Percentiles rank a stretch among this genome's conserved stretches.
These are phyloP conservation scores for Entamoeba dispar DNA, from an alignment of 208 protist species.

Conservation along the genomic window DNA sequence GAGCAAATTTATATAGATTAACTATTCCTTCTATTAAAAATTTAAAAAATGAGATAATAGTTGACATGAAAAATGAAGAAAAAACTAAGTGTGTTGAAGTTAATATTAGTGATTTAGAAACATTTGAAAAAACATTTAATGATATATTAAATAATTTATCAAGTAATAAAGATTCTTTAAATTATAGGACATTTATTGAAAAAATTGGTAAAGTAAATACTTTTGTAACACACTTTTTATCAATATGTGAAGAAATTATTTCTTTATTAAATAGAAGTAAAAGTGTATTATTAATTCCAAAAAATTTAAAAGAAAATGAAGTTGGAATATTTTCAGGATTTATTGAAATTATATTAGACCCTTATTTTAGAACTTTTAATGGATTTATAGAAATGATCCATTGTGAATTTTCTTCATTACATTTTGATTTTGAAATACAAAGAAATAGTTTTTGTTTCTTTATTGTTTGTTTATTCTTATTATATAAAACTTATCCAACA, in stretches of 20 bases:
- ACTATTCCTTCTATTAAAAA: neutral
- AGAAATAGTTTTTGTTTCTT: neutral
- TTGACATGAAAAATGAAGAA: neutral
- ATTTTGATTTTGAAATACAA: neutral
- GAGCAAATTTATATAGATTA: neutral
- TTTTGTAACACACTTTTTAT: neutral
- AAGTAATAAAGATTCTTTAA: neutral
- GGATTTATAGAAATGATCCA: neutral
- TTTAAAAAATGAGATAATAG: neutral
- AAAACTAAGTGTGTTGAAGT: neutral
- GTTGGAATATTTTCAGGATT: neutral
- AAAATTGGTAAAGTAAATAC: neutral
- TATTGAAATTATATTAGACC: neutral
- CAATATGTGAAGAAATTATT: neutral
- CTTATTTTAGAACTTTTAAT: neutral
- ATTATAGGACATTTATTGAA: neutral
- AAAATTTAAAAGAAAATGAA: neutral
- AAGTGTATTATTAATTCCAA: neutral
- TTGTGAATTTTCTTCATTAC: neutral
- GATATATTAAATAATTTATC: neutral
- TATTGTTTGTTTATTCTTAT: neutral
- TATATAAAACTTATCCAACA: neutral
- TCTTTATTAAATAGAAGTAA: neutral
- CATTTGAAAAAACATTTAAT: neutral
- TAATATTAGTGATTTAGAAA: neutral